Conservation (phyloP, 768 basidiomycete species). For the Paxillus involutus region DNA sequence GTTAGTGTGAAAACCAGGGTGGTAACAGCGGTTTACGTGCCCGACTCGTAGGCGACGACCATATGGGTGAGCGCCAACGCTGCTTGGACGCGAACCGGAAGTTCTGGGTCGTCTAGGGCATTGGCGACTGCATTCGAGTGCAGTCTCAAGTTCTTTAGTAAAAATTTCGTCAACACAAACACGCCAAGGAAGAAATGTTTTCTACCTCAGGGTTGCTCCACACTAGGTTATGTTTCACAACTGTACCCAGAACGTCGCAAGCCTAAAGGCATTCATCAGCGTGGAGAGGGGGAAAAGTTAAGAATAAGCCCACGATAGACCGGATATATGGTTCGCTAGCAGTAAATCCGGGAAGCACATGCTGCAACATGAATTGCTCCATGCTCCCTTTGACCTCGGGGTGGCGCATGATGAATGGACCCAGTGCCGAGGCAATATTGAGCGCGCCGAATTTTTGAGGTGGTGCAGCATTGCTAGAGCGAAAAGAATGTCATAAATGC, state of each 20-base stretch:
- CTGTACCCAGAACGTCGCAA: slow-evolving; percentile 75
- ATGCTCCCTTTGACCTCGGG: slow-evolving; percentile 76
- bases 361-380: slow-evolving; percentile 73
- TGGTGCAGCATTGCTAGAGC: slow-evolving; percentile 46
- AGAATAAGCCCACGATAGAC: slow-evolving; percentile 57
- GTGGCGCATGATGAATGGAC: slow-evolving; percentile 80
- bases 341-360: slow-evolving; percentile 73
- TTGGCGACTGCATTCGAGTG: slow-evolving; percentile 66
- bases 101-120: slow-evolving; percentile 73
- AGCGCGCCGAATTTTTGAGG: slow-evolving; percentile 82
- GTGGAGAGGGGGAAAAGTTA: background rate
- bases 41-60: slow-evolving; percentile 60
- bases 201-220: slow-evolving; percentile 65
- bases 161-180: background rate
- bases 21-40: slow-evolving; percentile 34
- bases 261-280: slow-evolving; percentile 46
- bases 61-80: slow-evolving; percentile 79
- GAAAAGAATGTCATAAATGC: background rate
- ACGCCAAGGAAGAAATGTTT: background rate
- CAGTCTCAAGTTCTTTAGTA: slow-evolving; percentile 52
- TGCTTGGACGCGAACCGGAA: slow-evolving; percentile 85
- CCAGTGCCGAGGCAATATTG: slow-evolving; percentile 76
- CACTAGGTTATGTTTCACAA: slow-evolving; percentile 65
- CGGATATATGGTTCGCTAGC: slow-evolving; percentile 71
- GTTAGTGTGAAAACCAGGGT: background rate